Conservation (phyloP, 2,329 filamentous ascomycete species). For the Stachybotrys echinatus region DNA sequence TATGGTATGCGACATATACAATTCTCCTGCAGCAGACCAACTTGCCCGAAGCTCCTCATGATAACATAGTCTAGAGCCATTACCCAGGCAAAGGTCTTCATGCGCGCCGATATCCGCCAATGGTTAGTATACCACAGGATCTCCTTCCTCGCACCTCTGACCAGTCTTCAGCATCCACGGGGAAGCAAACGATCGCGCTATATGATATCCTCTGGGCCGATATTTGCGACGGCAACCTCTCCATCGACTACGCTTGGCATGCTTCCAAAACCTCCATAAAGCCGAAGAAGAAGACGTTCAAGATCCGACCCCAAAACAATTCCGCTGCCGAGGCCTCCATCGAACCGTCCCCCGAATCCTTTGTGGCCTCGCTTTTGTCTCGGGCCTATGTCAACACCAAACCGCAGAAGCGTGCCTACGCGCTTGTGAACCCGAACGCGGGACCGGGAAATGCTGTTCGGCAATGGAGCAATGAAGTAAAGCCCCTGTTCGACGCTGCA, state of each 20-base stretch:
- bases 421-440: conserved; percentile 86
- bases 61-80: neutral
- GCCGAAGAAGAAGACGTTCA: conserved; percentile 49
- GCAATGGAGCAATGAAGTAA: conserved; percentile 69
- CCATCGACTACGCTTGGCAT: conserved; percentile 66
- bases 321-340: conserved; percentile 11
- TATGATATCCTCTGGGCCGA: conserved; percentile 84
- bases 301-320: conserved; percentile 18
- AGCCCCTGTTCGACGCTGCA: conserved; percentile 79
- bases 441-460: conserved; percentile 73
- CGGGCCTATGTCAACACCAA: conserved; percentile 66
- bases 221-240: conserved; percentile 52
- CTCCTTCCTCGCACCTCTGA: neutral
- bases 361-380: conserved; percentile 60
- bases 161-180: conserved; percentile 12
- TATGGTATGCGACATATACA: conserved; percentile 21
- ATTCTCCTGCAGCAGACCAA: neutral
- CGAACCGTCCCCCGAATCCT: conserved; percentile 45
- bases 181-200: conserved; percentile 54
- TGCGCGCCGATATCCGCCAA: neutral
- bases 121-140: neutral
- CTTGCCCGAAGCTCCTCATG: neutral
- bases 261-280: conserved; percentile 54
- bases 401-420: conserved; percentile 71
- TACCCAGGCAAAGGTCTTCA: neutral